phyloP scores from a whole-genome alignment of 148 eudicot genomes.

The Bassia scoparia region DNA sequence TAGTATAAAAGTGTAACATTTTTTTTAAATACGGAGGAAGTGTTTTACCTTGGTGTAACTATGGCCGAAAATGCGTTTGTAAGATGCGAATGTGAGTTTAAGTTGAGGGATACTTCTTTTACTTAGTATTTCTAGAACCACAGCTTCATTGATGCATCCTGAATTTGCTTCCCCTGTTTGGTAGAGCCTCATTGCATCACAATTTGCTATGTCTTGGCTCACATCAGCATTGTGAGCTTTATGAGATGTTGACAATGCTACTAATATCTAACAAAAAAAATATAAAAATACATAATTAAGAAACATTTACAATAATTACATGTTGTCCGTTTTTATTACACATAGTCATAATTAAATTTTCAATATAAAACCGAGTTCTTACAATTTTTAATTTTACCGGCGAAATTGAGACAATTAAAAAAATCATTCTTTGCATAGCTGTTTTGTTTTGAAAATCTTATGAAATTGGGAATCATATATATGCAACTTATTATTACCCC shows the following conservation, averaged over 20 bases:
- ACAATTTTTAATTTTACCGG: neutral
- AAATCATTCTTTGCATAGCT: no score
- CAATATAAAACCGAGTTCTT: neutral
- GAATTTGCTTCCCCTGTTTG: constrained; percentile 67
- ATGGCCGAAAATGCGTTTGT: constrained; percentile 75
- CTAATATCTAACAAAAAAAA: constrained; percentile 43
- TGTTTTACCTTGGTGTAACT: constrained; percentile 57
- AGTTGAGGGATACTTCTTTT: constrained; percentile 78
- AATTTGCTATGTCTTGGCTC: constrained; percentile 71
- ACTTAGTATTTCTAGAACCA: constrained; percentile 63
- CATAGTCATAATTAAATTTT: no score
- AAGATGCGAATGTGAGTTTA: constrained; percentile 53
- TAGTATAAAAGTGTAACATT: no score
- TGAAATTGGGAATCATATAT: no score
- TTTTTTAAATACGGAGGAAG: no score
- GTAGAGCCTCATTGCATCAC: constrained; percentile 67
- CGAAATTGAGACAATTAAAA: no score
- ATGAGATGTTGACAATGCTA: constrained; percentile 75
- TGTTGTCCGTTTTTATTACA: no score
- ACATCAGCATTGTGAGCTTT: constrained; percentile 61
- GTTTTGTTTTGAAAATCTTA: no score
- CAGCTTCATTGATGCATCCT: constrained; percentile 55
- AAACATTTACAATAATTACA: no score
- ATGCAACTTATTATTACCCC: no score
- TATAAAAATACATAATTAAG: no score